A percentile compares a stretch with the other conserved stretches of the same genome.
phyloP scores from a whole-genome alignment of 78 protist genomes.

The Isochrysis galbana region DNA sequence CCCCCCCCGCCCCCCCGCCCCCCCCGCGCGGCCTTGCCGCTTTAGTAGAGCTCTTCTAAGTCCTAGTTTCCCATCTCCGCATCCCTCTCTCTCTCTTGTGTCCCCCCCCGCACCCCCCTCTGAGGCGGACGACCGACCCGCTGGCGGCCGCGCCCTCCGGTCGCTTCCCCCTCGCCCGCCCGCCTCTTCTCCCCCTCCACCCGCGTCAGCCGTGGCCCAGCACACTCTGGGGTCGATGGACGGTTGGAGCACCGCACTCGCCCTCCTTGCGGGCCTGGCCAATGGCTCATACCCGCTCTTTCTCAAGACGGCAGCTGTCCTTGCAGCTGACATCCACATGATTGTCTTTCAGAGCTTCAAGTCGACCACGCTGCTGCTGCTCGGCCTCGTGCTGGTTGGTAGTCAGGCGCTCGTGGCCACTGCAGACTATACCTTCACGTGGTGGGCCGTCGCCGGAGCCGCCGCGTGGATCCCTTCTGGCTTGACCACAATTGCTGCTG shows the following conservation, averaged over 20 bases:
- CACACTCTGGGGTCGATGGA: too few relatives aligned
- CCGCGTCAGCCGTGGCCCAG: too few relatives aligned
- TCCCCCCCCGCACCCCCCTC: too few relatives aligned
- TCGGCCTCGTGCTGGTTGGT: neutral
- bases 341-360: neutral
- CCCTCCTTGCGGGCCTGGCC: neutral
- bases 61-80: too few relatives aligned
- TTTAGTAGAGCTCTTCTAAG: too few relatives aligned
- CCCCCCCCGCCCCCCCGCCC: too few relatives aligned
- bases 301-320: neutral
- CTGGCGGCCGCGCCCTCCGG: too few relatives aligned
- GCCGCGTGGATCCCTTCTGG: constrained; percentile 6
- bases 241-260: neutral
- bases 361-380: neutral
- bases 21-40: too few relatives aligned
- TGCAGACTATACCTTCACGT: neutral
- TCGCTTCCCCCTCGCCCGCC: too few relatives aligned
- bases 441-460: neutral
- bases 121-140: too few relatives aligned
- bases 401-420: neutral
- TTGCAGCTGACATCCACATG: neutral
- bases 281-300: constrained; percentile 1
- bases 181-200: too few relatives aligned
- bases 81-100: too few relatives aligned
- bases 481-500: neutral